Conservation (phyloP, 306 rosid species). For the Rosa lucieae region DNA sequence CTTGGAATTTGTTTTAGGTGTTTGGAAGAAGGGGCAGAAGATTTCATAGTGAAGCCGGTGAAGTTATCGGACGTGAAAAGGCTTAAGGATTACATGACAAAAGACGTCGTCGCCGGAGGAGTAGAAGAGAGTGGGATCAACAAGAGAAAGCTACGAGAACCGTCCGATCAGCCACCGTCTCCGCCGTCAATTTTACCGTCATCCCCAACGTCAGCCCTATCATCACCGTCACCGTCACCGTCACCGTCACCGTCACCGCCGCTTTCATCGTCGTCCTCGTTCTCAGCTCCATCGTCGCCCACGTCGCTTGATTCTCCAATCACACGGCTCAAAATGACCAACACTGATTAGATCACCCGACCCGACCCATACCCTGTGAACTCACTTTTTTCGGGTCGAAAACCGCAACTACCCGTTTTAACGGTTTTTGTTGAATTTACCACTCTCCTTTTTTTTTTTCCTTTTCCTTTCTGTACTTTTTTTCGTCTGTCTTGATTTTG, state of each 20-base stretch:
- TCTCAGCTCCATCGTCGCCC: constrained; percentile 49
- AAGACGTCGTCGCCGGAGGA: constrained; percentile 34
- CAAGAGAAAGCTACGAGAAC: constrained; percentile 64
- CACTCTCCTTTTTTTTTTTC: constrained; percentile 14
- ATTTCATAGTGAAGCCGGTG: constrained; percentile 94
- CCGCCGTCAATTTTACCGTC: constrained; percentile 50
- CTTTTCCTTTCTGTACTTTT: neutral
- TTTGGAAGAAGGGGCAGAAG: constrained; percentile 98
- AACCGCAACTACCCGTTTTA: constrained; percentile 58
- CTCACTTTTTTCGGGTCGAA: constrained; percentile 22
- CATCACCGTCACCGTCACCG: constrained; percentile 27
- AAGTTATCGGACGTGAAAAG: constrained; percentile 82
- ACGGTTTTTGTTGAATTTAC: constrained; percentile 61
- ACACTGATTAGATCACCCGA: constrained; percentile 34
- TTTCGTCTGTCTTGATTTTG: constrained; percentile 28
- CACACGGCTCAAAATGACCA: constrained; percentile 73
- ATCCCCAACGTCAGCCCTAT: constrained; percentile 34
- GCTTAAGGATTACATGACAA: constrained; percentile 52
- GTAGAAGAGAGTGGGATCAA: constrained; percentile 36
- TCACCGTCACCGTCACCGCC: neutral
- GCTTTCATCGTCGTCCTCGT: constrained; percentile 14
- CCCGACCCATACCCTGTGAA: neutral
- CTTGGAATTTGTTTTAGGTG: constrained; percentile 42
- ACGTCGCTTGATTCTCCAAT: constrained; percentile 57
- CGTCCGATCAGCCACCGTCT: constrained; percentile 52